A percentile compares a stretch with the other conserved stretches of the same genome.
Evolutionary conservation across 75 land plant species (phyloP).

Genomic region (Pinus tabuliformis): DNA sequence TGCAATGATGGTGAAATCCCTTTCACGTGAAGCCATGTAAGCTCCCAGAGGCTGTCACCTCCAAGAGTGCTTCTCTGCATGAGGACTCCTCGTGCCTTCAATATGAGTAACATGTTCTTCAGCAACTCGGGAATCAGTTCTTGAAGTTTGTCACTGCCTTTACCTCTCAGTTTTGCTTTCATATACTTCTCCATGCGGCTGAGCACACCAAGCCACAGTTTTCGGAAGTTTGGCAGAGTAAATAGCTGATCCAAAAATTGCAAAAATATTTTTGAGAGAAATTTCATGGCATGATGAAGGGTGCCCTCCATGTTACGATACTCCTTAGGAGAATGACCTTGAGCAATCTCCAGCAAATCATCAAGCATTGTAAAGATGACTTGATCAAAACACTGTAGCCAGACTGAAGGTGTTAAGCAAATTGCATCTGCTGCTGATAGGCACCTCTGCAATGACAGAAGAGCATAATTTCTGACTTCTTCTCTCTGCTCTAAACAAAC

Average conservation of each 20-base stretch:
- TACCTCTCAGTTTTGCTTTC: slow-evolving; percentile 71
- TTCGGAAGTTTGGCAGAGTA: slow-evolving; percentile 53
- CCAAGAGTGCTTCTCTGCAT: slow-evolving; percentile 71
- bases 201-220: slow-evolving; percentile 75
- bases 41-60: slow-evolving; percentile 93
- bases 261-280: slow-evolving; percentile 74
- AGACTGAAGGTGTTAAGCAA: slow-evolving; percentile 38
- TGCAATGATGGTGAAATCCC: slow-evolving; percentile 69
- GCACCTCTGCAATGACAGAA: slow-evolving; percentile 63
- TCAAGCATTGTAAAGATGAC: slow-evolving; percentile 79
- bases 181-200: slow-evolving; percentile 76
- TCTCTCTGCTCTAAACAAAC: slow-evolving; percentile 86
- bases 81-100: slow-evolving; percentile 55
- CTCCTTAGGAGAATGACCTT: slow-evolving; percentile 67
- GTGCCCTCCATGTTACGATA: slow-evolving; percentile 83
- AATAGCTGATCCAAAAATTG: slow-evolving; percentile 61
- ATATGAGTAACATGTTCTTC: slow-evolving; percentile 65
- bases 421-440: slow-evolving; percentile 65
- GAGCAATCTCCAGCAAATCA: slow-evolving; percentile 75
- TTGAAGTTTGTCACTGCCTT: slow-evolving; percentile 75
- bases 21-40: slow-evolving; percentile 91
- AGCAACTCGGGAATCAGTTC: slow-evolving; percentile 84
- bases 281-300: slow-evolving; percentile 63
- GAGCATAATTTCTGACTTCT: slow-evolving; percentile 88
- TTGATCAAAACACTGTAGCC: slow-evolving; percentile 78